phyloP scores from a whole-genome alignment of 345 rosid species.

The Eucalyptus globulus region DNA sequence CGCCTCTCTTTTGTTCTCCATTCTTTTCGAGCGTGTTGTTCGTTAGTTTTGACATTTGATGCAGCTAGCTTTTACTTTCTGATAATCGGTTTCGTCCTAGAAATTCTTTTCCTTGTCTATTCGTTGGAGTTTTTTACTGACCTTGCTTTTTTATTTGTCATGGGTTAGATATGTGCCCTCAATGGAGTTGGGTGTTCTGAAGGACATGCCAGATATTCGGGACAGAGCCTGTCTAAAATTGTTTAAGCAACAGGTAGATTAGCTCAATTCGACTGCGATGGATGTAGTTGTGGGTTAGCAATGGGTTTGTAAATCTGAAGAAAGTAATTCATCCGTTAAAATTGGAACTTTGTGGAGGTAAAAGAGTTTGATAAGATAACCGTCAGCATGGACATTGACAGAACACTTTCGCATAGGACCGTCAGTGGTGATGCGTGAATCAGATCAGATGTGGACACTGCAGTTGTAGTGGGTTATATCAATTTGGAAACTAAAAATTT shows the following conservation, averaged over 20 bases:
- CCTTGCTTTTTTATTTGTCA: not conserved
- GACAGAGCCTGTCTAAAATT: constrained; percentile 63
- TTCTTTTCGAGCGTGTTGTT: not conserved
- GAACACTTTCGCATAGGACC: not conserved
- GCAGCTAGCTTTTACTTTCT: not conserved
- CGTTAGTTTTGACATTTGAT: not conserved
- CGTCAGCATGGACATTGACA: not conserved
- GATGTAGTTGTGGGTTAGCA: not conserved
- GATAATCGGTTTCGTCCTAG: not conserved
- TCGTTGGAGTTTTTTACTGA: not conserved
- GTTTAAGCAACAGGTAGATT: constrained; percentile 51
- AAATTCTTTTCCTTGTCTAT: not conserved
- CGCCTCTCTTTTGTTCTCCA: not conserved
- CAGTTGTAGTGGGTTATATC: not conserved
- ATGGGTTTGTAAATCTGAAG: not conserved
- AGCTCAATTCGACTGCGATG: not conserved
- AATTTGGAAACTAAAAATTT: not conserved
- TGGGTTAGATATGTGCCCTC: constrained; percentile 48
- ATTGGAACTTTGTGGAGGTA: not conserved
- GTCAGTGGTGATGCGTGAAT: not conserved
- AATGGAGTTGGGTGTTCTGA: constrained; percentile 75
- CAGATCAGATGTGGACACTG: not conserved
- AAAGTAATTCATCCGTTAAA: not conserved
- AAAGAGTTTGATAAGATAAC: not conserved
- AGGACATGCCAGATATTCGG: constrained; percentile 53